Conservation (phyloP, 2,329 filamentous ascomycete species). For the Zelopaecilomyces penicillatus region DNA sequence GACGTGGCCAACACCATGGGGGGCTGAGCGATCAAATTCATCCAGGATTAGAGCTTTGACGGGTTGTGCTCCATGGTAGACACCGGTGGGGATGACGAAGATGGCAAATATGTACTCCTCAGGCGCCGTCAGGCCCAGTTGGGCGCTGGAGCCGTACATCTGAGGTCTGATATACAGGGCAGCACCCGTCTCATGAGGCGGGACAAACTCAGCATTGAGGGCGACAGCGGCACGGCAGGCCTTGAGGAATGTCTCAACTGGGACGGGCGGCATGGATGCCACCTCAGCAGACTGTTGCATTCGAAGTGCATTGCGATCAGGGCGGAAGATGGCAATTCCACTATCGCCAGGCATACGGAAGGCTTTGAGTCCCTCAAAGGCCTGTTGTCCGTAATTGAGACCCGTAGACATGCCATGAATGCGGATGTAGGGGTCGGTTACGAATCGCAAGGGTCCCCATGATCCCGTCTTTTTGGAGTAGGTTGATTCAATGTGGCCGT, state of each 20-base stretch:
- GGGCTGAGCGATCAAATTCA: slow-evolving; percentile 89
- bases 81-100: slow-evolving; percentile 83
- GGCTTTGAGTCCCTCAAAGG: slow-evolving; percentile 96
- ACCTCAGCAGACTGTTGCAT: slow-evolving; percentile 79
- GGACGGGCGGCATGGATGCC: slow-evolving; percentile 75
- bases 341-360: slow-evolving; percentile 68
- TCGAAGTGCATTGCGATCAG: slow-evolving; percentile 72
- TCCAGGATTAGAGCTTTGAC: slow-evolving; percentile 86
- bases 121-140: slow-evolving; percentile 76
- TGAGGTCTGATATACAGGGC: slow-evolving; percentile 90
- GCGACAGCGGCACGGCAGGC: slow-evolving; percentile 74
- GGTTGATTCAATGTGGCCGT: slow-evolving; percentile 85
- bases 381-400: slow-evolving; percentile 95
- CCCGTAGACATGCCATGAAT: slow-evolving; percentile 93
- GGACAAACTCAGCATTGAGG: slow-evolving; percentile 84
- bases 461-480: slow-evolving; percentile 65
- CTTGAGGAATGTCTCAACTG: slow-evolving; percentile 65
- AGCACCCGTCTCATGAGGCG: slow-evolving; percentile 78
- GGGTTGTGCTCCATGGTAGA: slow-evolving; percentile 84
- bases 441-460: slow-evolving; percentile 74
- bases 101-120: slow-evolving; percentile 91
- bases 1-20: slow-evolving; percentile 80
- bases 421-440: slow-evolving; percentile 73
- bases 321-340: slow-evolving; percentile 78
- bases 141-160: slow-evolving; percentile 78